Conservation (phyloP, 805 yeast genomes). For the Wickerhamia fluorescens region DNA sequence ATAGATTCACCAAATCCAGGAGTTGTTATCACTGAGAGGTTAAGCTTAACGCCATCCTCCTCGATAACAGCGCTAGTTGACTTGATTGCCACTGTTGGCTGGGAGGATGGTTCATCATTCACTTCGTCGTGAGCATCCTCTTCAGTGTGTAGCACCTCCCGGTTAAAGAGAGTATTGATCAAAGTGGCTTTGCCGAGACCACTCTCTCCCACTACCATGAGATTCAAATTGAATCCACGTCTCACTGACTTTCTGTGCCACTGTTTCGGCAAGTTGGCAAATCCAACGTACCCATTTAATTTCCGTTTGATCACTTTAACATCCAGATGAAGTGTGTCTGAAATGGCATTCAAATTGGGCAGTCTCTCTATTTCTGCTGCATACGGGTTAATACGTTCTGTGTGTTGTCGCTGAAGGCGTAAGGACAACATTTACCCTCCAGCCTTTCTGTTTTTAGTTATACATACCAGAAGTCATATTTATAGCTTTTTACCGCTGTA, state of each 20-base stretch:
- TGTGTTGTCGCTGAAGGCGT: no score
- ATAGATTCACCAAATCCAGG: constrained; percentile 93
- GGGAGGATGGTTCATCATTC: constrained; percentile 13
- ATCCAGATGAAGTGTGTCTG: constrained; percentile 21
- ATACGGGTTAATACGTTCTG: no score
- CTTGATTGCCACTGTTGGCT: constrained; percentile 59
- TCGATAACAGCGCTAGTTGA: constrained; percentile 57
- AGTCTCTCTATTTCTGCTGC: no score
- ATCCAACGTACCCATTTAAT: constrained; percentile 89
- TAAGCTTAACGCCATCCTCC: constrained; percentile 88
- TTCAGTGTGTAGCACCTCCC: constrained; percentile 30
- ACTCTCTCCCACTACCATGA: constrained; percentile 85
- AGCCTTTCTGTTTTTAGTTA: no score
- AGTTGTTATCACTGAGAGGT: constrained; percentile 76
- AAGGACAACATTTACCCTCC: no score
- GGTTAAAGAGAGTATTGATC: constrained; percentile 76
- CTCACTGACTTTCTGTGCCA: constrained; percentile 90
- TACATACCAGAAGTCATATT: no score
- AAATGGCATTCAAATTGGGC: constrained; percentile 8
- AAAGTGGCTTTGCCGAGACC: constrained; percentile 93
- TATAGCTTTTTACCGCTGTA: no score
- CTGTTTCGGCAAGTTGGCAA: constrained; percentile 95
- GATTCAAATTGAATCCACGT: constrained; percentile 78
- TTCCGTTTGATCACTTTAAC: constrained; percentile 71
- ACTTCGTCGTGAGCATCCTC: constrained; percentile 13